Evolutionary conservation across 306 rosid species (phyloP).

Genomic region (Cicer bijugum): DNA sequence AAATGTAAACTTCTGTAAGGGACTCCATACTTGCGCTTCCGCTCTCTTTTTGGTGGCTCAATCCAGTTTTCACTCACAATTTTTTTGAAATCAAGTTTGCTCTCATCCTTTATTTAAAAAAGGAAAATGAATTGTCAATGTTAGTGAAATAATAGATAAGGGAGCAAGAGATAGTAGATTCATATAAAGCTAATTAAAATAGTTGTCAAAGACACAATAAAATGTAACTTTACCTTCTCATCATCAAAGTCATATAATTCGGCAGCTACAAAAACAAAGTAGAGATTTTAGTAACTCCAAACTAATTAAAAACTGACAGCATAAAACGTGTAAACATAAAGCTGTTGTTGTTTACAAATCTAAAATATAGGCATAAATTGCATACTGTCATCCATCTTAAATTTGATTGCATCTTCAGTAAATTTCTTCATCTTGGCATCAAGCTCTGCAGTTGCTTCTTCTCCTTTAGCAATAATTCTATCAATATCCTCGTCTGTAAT

Average conservation of each 20-base stretch:
- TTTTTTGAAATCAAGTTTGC: conserved; percentile 86
- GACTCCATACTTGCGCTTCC: conserved; percentile 87
- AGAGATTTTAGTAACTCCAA: conserved; percentile 43
- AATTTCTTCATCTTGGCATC: conserved; percentile 99
- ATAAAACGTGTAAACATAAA: conserved; percentile 32
- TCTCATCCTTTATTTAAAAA: conserved; percentile 70
- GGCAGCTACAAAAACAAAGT: conserved; percentile 70
- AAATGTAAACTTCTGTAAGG: conserved; percentile 21
- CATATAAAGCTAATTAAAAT: conserved; percentile 22
- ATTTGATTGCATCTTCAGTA: conserved; percentile 98
- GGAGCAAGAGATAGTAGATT: neutral
- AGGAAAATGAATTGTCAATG: neutral
- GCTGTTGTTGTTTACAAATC: conserved; percentile 6
- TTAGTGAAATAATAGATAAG: conserved; percentile 15
- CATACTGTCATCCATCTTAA: conserved; percentile 98
- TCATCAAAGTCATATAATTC: conserved; percentile 97
- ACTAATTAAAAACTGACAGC: conserved; percentile 15
- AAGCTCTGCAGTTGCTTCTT: conserved; percentile 97
- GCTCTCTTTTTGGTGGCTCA: conserved; percentile 96
- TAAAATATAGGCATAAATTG: conserved; percentile 30
- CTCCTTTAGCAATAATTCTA: conserved; percentile 97
- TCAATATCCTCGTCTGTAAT: conserved; percentile 98
- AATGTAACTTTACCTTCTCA: conserved; percentile 70
- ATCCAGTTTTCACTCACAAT: conserved; percentile 96
- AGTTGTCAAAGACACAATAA: conserved; percentile 12